phyloP scores from a whole-genome alignment of 257 asterid genomes.

The Capsicum pubescens region DNA sequence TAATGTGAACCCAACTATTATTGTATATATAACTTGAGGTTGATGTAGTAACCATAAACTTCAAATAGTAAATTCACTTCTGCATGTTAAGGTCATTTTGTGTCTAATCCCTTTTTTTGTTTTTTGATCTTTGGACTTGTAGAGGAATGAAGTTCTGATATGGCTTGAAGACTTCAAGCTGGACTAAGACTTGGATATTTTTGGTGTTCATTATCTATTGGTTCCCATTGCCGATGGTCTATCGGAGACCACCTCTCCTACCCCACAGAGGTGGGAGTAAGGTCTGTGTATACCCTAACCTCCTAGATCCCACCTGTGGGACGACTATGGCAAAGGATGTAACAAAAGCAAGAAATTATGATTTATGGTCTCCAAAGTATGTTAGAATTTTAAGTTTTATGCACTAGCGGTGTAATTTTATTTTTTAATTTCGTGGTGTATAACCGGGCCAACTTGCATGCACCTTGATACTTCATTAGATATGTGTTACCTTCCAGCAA shows the following conservation, averaged over 20 bases:
- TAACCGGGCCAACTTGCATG: too few species aligned
- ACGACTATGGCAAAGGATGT: too few species aligned
- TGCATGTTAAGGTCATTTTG: background rate
- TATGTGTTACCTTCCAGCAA: background rate
- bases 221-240: background rate
- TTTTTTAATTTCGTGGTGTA: background rate
- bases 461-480: too few species aligned
- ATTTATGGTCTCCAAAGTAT: background rate
- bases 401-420: background rate
- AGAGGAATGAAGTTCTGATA: constrained; percentile 91
- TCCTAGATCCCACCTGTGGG: too few species aligned
- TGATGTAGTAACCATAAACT: background rate
- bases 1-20: background rate
- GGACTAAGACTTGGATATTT: constrained; percentile 44
- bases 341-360: too few species aligned
- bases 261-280: too few species aligned
- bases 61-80: background rate
- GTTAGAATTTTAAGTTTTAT: background rate
- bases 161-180: constrained; percentile 81
- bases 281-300: too few species aligned
- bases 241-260: too few species aligned
- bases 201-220: constrained; percentile 2
- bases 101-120: background rate
- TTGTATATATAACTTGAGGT: background rate
- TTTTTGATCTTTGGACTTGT: constrained; percentile 19